A percentile compares a stretch with the other conserved stretches of the same genome.
Conservation (phyloP, 164 flowering plant genomes). For the Aristolochia californica region DNA sequence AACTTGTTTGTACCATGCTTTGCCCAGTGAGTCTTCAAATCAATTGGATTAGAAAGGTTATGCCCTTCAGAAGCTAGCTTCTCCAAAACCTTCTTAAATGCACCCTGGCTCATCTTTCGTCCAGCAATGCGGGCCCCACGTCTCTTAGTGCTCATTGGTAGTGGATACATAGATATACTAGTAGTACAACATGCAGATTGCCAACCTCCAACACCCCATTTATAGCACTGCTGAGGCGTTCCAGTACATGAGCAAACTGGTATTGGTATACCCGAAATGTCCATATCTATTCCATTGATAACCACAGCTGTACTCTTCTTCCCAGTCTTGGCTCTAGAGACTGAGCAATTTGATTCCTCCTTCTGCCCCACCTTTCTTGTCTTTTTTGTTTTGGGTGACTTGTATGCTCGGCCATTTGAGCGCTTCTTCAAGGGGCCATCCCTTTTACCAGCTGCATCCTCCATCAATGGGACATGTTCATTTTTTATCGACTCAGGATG, state of each 20-base stretch:
- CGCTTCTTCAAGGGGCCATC: conserved; percentile 43
- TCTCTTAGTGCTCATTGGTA: conserved; percentile 84
- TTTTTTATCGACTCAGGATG: conserved; percentile 30
- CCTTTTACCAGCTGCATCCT: conserved; percentile 30
- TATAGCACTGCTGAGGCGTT: conserved; percentile 71
- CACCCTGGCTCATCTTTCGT: conserved; percentile 90
- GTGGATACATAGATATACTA: conserved; percentile 61
- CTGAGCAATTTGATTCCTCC: conserved; percentile 29
- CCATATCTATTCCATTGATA: conserved; percentile 71
- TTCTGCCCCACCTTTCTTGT: conserved; percentile 34
- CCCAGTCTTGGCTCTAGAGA: conserved; percentile 32
- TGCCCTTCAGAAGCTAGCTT: conserved; percentile 69
- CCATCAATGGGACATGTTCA: conserved; percentile 21
- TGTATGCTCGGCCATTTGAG: conserved; percentile 23
- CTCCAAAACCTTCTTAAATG: conserved; percentile 89
- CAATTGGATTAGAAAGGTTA: conserved; percentile 64
- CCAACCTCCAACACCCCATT: conserved; percentile 99
- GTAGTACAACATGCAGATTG: conserved; percentile 94
- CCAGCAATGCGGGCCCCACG: conserved; percentile 93
- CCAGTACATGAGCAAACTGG: conserved; percentile 89
- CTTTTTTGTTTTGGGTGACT: conserved; percentile 48
- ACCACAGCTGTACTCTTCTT: conserved; percentile 52
- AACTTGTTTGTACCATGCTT: conserved; percentile 94
- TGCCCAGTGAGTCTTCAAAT: conserved; percentile 84
- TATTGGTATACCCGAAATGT: conserved; percentile 67